Evolutionary conservation across 345 rosid genomes (phyloP).

Genomic region (Eucalyptus tenuipes): DNA sequence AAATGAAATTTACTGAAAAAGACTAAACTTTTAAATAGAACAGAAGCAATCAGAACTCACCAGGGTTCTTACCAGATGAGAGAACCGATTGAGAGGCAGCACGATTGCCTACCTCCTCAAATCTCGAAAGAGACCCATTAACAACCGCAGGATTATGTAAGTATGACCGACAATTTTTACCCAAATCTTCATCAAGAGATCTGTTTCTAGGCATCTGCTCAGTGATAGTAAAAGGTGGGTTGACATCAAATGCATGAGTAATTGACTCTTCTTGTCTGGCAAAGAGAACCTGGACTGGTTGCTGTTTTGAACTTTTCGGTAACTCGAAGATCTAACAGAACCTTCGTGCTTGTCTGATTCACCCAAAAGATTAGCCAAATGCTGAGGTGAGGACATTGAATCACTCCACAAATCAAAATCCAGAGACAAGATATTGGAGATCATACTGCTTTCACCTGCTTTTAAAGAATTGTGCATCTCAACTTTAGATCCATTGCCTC

Average conservation of each 20-base stretch:
- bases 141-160: slow-evolving; percentile 23
- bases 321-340: slow-evolving; percentile 24
- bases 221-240: slow-evolving; percentile 12
- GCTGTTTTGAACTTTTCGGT: slow-evolving; percentile 41
- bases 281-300: slow-evolving; percentile 80
- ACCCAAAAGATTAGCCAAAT: slow-evolving; percentile 49
- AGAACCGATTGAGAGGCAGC: slow-evolving; percentile 13
- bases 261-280: slow-evolving; percentile 62
- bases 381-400: slow-evolving; percentile 50
- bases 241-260: slow-evolving; percentile 21
- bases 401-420: slow-evolving; percentile 83
- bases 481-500: neutral
- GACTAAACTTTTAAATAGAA: neutral
- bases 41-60: slow-evolving; percentile 21
- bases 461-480: slow-evolving; percentile 11
- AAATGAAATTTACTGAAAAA: neutral
- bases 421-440: slow-evolving; percentile 66
- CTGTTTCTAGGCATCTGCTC: slow-evolving; percentile 27
- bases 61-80: slow-evolving; percentile 44
- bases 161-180: slow-evolving; percentile 23
- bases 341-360: slow-evolving; percentile 35
- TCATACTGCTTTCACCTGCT: slow-evolving; percentile 59
- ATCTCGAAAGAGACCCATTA: slow-evolving; percentile 38
- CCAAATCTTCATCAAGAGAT: slow-evolving; percentile 22
- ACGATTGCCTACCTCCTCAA: slow-evolving; percentile 34